Evolutionary conservation across 495 filamentous ascomycete species (phyloP), one percentile per base, ranked within the genome.

Genomic region (Thozetella sp.): DNA sequence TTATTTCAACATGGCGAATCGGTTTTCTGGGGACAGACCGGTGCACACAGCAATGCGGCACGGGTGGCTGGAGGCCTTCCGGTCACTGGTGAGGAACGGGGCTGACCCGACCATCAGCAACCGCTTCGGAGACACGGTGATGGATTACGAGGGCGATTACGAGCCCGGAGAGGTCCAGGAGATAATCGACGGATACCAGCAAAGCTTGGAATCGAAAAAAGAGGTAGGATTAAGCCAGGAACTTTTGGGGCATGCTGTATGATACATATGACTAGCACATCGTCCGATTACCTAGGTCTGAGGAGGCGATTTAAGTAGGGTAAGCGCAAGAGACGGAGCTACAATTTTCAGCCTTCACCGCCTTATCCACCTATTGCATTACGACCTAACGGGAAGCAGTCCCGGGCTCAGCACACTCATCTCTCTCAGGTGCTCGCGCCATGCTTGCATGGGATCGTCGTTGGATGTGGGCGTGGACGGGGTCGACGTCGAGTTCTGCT

Each of bases 1-100:
- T 0, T 71, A 61, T 61, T 71, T 71, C 57, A 71, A 71, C 64
- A 64, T 67, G 64, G 64, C 67, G 0, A 69, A 71, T 53, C 59
- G 69, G 1, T 71, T 71, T 52, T 58, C 64, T 3, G 64, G 67
- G 11, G 69, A 71, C 50, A 48, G 67, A 17, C 69, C 69, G 0
- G 61, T 67, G 1, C 69, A 71, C 25, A 66, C 69, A 22, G 69
- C 69, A 3, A 69, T 71, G 67, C 64, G 69, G 0, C 60, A 63
- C 24, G 67, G 69, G 1, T 67, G 62, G 48, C 26, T 71, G 2
- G 60, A 67, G 12, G 67, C 64, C 1, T 57, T 70, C 9, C 60
- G 60, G 25, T 22, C 26, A 0, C 55, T 70, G 25, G 67, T 70
- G n/a, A 22, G 24, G 0, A 55, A 71, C 37, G 69, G 69, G 17